These are phyloP conservation scores for Berkeleyomyces basicola DNA, from an alignment of 2,329 filamentous ascomycete genomes.

Conservation along the genomic window DNA sequence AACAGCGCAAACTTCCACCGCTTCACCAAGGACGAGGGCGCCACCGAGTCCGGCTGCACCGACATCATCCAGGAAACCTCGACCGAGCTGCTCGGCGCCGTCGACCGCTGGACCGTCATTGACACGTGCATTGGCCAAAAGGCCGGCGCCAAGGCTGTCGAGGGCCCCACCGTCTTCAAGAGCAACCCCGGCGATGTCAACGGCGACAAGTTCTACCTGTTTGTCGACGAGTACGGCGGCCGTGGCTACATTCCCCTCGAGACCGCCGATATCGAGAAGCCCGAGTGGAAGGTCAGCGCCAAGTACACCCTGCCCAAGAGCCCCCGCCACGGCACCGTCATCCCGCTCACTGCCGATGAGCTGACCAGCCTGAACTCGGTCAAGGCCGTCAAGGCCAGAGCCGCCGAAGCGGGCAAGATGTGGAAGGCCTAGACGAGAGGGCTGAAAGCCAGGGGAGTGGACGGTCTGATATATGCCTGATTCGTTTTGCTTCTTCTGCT, in stretches of 20 bases:
- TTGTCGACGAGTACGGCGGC: slow-evolving; percentile 35
- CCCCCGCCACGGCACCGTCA: slow-evolving; percentile 36
- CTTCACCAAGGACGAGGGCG: slow-evolving; percentile 39
- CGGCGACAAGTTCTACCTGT: slow-evolving; percentile 37
- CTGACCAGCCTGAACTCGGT: slow-evolving; percentile 20
- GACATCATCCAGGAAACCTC: slow-evolving; percentile 39
- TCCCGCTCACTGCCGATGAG: slow-evolving; percentile 33
- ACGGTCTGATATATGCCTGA: neutral
- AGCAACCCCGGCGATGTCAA: slow-evolving; percentile 31
- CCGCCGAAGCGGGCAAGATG: slow-evolving; percentile 15
- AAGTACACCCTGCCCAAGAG: slow-evolving; percentile 30
- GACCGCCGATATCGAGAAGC: slow-evolving; percentile 31
- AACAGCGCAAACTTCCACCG: slow-evolving; percentile 29
- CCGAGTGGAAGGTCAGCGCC: slow-evolving; percentile 30
- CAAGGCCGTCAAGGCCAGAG: slow-evolving; percentile 8
- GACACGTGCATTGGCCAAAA: slow-evolving; percentile 33
- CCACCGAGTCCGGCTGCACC: slow-evolving; percentile 30
- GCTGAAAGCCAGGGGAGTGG: neutral
- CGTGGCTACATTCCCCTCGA: slow-evolving; percentile 37
- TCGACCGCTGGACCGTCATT: slow-evolving; percentile 28
- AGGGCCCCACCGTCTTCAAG: slow-evolving; percentile 36
- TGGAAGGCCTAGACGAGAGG: neutral
- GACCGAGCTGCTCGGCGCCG: slow-evolving; percentile 23
- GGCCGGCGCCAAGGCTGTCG: slow-evolving; percentile 31
- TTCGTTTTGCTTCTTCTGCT: neutral